Percentiles rank a stretch among this genome's conserved stretches.
Evolutionary conservation across 192 early-diverging fungal genomes (phyloP).

Genomic region (Haplosporangium gracile): DNA sequence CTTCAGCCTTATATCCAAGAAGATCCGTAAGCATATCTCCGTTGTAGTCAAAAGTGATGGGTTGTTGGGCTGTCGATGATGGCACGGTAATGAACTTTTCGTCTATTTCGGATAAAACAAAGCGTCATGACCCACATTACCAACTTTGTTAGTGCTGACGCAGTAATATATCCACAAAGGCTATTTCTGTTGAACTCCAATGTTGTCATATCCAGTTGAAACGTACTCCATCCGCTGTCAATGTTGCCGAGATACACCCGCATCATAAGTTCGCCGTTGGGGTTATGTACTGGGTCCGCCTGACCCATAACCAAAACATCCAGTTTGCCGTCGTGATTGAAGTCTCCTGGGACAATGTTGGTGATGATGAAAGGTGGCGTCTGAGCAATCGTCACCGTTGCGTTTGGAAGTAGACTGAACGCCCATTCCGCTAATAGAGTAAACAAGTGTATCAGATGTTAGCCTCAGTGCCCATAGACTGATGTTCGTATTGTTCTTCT

Average conservation of each 20-base stretch:
- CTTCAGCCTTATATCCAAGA: conserved; percentile 61
- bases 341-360: conserved; percentile 89
- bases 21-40: conserved; percentile 75
- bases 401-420: conserved; percentile 60
- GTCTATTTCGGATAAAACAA: conserved; percentile 29
- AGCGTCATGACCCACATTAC: not conserved
- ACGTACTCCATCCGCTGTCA: conserved; percentile 69
- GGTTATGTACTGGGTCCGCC: conserved; percentile 38
- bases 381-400: conserved; percentile 61
- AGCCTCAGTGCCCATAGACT: not conserved
- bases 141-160: not conserved
- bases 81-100: conserved; percentile 51
- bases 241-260: conserved; percentile 82
- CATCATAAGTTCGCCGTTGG: conserved; percentile 68
- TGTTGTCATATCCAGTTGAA: not conserved
- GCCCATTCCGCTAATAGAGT: conserved; percentile 37
- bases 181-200: not conserved
- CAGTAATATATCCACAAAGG: not conserved
- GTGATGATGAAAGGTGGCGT: conserved; percentile 64
- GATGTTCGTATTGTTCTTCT: not conserved
- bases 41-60: conserved; percentile 72
- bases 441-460: not conserved
- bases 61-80: conserved; percentile 64
- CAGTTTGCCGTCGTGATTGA: conserved; percentile 88
- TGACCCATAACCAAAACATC: conserved; percentile 87